phyloP scores from a whole-genome alignment of 164 flowering plant species.

The Annona squamosa region DNA sequence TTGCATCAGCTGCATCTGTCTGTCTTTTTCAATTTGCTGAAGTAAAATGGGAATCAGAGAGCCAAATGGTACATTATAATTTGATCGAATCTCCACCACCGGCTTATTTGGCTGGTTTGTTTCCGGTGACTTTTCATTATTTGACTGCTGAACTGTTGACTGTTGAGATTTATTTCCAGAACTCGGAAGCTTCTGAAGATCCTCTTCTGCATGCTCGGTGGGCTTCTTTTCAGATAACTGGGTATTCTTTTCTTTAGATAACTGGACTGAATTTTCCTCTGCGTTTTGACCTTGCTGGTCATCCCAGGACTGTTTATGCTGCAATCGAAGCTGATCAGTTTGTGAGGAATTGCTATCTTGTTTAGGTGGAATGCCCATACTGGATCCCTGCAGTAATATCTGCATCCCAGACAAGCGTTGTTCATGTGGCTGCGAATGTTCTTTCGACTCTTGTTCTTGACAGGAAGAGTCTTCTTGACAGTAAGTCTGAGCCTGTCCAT shows the following conservation, averaged over 20 bases:
- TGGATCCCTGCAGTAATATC: conserved; percentile 25
- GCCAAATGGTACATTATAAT: conserved; percentile 44
- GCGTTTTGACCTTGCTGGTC: conserved; percentile 21
- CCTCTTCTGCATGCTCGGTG: conserved; percentile 26
- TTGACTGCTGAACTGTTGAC: conserved; percentile 31
- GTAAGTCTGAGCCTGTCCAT: not conserved
- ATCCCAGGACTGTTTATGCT: conserved; percentile 29
- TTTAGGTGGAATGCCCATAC: conserved; percentile 33
- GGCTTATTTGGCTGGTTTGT: conserved; percentile 32
- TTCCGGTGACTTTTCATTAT: conserved; percentile 30
- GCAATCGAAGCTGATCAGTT: conserved; percentile 16
- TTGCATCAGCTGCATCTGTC: conserved; percentile 61
- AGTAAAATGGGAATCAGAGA: conserved; percentile 57
- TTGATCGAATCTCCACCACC: conserved; percentile 15
- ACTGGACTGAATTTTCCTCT: conserved; percentile 17
- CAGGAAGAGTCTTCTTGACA: not conserved
- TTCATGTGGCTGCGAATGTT: conserved; percentile 29
- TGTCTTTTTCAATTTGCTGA: conserved; percentile 85
- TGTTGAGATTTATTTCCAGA: conserved; percentile 38
- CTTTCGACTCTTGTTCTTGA: conserved; percentile 22
- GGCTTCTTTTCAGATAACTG: conserved; percentile 36
- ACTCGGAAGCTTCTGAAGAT: conserved; percentile 16
- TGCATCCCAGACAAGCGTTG: conserved; percentile 30
- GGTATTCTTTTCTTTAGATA: conserved; percentile 2
- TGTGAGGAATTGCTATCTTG: conserved; percentile 26